Conservation (phyloP, 2,329 filamentous ascomycete species). For the Clathrospora elynae region DNA sequence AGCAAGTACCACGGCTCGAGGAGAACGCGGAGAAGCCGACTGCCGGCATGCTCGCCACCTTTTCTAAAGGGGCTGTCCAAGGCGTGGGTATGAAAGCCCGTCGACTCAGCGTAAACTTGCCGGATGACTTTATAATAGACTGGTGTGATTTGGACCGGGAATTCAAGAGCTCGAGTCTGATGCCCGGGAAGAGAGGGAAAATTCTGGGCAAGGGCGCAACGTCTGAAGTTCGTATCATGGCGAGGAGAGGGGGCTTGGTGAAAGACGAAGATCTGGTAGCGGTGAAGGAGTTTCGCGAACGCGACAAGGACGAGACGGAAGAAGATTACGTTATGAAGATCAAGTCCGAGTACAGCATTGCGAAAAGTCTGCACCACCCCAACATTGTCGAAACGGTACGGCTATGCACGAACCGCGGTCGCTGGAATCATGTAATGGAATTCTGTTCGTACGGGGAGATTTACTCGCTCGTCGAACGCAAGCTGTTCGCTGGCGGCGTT, state of each 20-base stretch:
- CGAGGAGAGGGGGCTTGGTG: slow-evolving; percentile 64
- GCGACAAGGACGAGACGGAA: slow-evolving; percentile 69
- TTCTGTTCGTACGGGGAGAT: slow-evolving; percentile 84
- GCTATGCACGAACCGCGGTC: slow-evolving; percentile 72
- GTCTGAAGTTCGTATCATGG: slow-evolving; percentile 81
- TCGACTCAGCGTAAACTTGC: slow-evolving; percentile 74
- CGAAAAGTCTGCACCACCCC: slow-evolving; percentile 81
- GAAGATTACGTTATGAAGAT: slow-evolving; percentile 86
- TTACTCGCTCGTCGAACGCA: slow-evolving; percentile 70
- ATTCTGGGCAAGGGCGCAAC: slow-evolving; percentile 81
- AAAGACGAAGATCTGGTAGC: slow-evolving; percentile 73
- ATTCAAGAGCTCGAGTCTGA: slow-evolving; percentile 68
- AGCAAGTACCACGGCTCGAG: slow-evolving; percentile 35
- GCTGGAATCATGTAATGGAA: slow-evolving; percentile 94
- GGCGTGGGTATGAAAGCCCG: slow-evolving; percentile 79
- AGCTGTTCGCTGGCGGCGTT: slow-evolving; percentile 54
- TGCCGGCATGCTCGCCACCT: slow-evolving; percentile 43
- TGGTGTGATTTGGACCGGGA: slow-evolving; percentile 70
- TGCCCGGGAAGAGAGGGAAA: slow-evolving; percentile 74
- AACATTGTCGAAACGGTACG: slow-evolving; percentile 84
- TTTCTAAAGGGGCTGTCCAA: slow-evolving; percentile 60
- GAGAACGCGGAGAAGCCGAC: slow-evolving; percentile 36
- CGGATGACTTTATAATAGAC: slow-evolving; percentile 75
- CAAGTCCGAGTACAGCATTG: slow-evolving; percentile 88
- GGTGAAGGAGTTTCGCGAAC: slow-evolving; percentile 84